Conservation (phyloP, 108 stramenopile species). For the Fragilariopsis cylindrus region DNA sequence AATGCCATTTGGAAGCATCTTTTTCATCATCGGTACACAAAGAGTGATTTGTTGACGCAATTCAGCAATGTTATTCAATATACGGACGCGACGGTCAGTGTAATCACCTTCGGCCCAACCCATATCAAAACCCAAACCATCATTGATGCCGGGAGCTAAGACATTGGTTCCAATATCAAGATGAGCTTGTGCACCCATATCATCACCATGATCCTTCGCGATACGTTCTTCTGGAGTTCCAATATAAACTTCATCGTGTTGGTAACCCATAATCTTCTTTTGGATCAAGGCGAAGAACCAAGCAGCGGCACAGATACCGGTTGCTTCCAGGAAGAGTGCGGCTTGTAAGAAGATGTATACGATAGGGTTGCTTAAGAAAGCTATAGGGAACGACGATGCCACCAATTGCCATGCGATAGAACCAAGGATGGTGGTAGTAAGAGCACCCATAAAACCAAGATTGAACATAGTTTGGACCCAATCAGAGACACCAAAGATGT, state of each 20-base stretch:
- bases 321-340: slow-evolving; percentile 56
- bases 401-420: slow-evolving; percentile 79
- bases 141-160: neutral
- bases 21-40: slow-evolving; percentile 28
- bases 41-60: slow-evolving; percentile 30
- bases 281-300: slow-evolving; percentile 66
- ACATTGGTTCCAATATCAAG: slow-evolving; percentile 20
- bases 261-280: slow-evolving; percentile 43
- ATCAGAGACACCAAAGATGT: slow-evolving; percentile 71
- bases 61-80: slow-evolving; percentile 30
- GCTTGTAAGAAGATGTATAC: slow-evolving; percentile 52
- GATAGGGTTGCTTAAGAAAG: slow-evolving; percentile 68
- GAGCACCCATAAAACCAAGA: slow-evolving; percentile 79
- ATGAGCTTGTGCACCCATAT: neutral
- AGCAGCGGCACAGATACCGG: slow-evolving; percentile 59
- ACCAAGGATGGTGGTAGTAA: slow-evolving; percentile 79
- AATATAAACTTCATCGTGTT: slow-evolving; percentile 73
- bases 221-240: slow-evolving; percentile 72
- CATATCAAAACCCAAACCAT: neutral
- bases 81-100: slow-evolving; percentile 24
- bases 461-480: slow-evolving; percentile 74
- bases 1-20: slow-evolving; percentile 29
- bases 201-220: slow-evolving; percentile 31
- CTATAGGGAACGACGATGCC: slow-evolving; percentile 70
- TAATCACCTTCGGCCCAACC: slow-evolving; percentile 11